A percentile compares a stretch with the other conserved stretches of the same genome.
phyloP scores from a whole-genome alignment of 1,284 basidiomycete genomes.

The Ceratobasidium sp. region DNA sequence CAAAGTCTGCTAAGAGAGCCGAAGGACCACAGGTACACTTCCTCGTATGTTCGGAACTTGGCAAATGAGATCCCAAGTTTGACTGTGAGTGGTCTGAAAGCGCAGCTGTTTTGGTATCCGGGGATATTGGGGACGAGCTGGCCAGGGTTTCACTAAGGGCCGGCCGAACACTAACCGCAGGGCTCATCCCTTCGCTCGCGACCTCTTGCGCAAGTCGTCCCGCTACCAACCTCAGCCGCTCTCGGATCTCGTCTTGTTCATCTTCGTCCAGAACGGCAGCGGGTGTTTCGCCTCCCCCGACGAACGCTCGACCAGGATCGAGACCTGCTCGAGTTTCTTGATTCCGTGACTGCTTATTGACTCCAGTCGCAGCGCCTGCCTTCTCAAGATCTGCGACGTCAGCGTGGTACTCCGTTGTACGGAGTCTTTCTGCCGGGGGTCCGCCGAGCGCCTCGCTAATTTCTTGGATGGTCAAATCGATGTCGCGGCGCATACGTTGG shows the following conservation, averaged over 20 bases:
- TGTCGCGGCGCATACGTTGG: constrained; percentile 45
- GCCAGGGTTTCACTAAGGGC: background rate
- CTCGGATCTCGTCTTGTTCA: constrained; percentile 36
- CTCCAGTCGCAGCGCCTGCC: background rate
- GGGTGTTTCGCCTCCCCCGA: background rate
- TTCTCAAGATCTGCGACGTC: constrained; percentile 1
- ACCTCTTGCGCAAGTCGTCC: constrained; percentile 42
- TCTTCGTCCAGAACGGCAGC: constrained; percentile 32
- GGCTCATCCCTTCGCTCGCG: constrained; percentile 30
- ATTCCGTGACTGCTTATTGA: background rate
- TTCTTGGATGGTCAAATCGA: constrained; percentile 44
- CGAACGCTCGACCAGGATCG: background rate
- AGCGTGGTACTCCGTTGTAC: constrained; percentile 3
- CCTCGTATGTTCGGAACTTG: background rate
- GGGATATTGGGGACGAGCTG: background rate
- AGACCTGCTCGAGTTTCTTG: background rate
- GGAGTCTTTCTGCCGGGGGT: constrained; percentile 27
- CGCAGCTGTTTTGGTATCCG: background rate
- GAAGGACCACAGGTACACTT: constrained; percentile 35
- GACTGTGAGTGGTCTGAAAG: background rate
- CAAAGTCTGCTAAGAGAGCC: constrained; percentile 38
- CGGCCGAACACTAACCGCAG: background rate
- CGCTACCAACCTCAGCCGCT: constrained; percentile 28
- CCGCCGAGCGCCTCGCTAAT: constrained; percentile 44
- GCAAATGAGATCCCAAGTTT: background rate